Evolutionary conservation across 495 filamentous ascomycete species (phyloP).

Genomic region (Podospora fimiseda): DNA sequence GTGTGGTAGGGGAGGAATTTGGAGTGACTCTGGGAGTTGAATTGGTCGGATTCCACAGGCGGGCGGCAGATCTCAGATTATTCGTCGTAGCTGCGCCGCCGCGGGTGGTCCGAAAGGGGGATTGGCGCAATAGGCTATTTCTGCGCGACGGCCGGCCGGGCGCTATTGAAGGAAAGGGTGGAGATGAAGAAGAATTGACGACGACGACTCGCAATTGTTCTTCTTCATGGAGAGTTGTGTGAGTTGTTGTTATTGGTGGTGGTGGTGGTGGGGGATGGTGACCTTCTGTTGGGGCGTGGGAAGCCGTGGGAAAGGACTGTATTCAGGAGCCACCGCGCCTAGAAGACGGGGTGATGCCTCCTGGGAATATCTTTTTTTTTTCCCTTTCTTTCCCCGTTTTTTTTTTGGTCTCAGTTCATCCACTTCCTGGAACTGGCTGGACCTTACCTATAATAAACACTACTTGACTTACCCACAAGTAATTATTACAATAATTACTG

Average conservation of each 20-base stretch:
- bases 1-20: conserved; percentile 14
- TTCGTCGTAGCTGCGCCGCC: conserved; percentile 26
- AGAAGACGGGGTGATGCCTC: neutral
- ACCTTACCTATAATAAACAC: neutral
- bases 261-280: neutral
- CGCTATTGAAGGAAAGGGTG: conserved; percentile 15
- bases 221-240: conserved; percentile 24
- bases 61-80: conserved; percentile 37
- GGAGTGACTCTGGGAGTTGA: conserved; percentile 47
- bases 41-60: conserved; percentile 61
- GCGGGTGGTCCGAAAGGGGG: conserved; percentile 42
- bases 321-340: neutral
- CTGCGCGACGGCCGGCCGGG: conserved; percentile 15
- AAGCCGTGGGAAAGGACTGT: neutral
- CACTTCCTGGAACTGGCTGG: neutral
- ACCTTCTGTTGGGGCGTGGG: neutral
- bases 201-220: conserved; percentile 32
- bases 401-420: neutral
- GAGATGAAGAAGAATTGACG: conserved; percentile 21
- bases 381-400: neutral
- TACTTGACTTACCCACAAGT: no score
- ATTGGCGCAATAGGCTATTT: conserved; percentile 34
- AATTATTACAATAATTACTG: no score
- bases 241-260: neutral
- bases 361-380: neutral